Evolutionary conservation across 441 rosid genomes (phyloP), one percentile per base, ranked within the genome.

Genomic region (Erysimum pusillum): DNA sequence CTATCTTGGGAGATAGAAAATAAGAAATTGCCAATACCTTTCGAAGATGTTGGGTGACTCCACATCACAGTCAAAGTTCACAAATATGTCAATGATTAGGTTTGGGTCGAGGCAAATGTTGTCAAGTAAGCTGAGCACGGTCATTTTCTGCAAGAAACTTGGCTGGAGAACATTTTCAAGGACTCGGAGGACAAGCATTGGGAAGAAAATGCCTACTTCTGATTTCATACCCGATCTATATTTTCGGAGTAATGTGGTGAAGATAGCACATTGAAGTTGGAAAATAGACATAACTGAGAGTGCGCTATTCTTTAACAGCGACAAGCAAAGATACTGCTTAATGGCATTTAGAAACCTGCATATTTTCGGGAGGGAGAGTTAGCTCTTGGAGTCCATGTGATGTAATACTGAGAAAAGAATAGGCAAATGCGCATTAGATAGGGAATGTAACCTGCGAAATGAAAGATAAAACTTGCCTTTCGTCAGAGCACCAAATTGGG

Each of bases 111-210:
- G 89, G 57, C 87, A 87, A 54, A 96, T 86, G 85, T 87, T 90
- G 78, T 93, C 98, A 86, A 96, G 79, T 79, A 93, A 82, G 79
- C 83, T 91, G 75, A 96, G 92, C 73, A 96, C 97, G 28, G 94
- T 93, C 98, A 92, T 91, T 83, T 96, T 96, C 88, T 96, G 99
- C 74, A 96, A 73, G 83, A 93, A 96, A 80, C 99, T 96, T 67
- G 99, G 99, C 88, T 93, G 99, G 59, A 91, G 93, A 76, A 96
- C 90, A 85, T 96, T 96, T 85, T 96, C 99, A 76, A 96, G 97
- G 73, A 96, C 95, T 69, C 99, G 89, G 83, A 93, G 97, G 78
- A 93, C 79, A 44, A 96, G 94, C 99, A 96, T 96, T 54, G 97
- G 97, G 83, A 93, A 90, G 89, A 96, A 96, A 75, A 96, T 89